phyloP scores from a whole-genome alignment of 1,284 basidiomycete genomes.

The Tilletia indica region DNA sequence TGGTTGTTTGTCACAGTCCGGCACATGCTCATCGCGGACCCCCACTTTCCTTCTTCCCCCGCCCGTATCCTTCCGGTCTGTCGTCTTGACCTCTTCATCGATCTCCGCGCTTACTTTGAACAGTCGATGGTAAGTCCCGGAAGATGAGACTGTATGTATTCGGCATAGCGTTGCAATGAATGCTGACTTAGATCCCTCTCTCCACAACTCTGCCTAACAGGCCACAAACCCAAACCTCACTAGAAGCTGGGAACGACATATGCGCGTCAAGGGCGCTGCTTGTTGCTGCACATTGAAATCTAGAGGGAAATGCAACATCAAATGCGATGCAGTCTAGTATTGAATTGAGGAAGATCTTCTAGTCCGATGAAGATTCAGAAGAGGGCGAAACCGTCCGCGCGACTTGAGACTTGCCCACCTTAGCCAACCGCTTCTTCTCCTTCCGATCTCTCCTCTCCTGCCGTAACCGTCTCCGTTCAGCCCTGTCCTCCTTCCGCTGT shows the following conservation, averaged over 20 bases:
- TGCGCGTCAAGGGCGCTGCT: too few relatives aligned
- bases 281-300: neutral
- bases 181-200: neutral
- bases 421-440: neutral
- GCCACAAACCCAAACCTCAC: conserved; percentile 2
- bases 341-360: too few relatives aligned
- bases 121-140: neutral
- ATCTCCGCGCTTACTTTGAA: neutral
- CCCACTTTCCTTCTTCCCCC: too few relatives aligned
- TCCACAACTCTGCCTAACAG: neutral
- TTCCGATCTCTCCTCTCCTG: conserved; percentile 9
- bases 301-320: too few relatives aligned
- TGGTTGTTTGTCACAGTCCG: neutral
- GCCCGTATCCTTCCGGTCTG: neutral
- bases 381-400: too few relatives aligned
- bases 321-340: too few relatives aligned
- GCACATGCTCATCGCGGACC: neutral
- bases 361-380: too few relatives aligned
- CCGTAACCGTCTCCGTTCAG: neutral
- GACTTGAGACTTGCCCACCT: neutral
- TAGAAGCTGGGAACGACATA: neutral
- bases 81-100: too few relatives aligned
- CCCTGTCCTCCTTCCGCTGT: conserved; percentile 9
- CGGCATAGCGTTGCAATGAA: too few relatives aligned
- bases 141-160: neutral